Evolutionary conservation across 257 asterid species (phyloP).

Genomic region (Solanum pennellii): DNA sequence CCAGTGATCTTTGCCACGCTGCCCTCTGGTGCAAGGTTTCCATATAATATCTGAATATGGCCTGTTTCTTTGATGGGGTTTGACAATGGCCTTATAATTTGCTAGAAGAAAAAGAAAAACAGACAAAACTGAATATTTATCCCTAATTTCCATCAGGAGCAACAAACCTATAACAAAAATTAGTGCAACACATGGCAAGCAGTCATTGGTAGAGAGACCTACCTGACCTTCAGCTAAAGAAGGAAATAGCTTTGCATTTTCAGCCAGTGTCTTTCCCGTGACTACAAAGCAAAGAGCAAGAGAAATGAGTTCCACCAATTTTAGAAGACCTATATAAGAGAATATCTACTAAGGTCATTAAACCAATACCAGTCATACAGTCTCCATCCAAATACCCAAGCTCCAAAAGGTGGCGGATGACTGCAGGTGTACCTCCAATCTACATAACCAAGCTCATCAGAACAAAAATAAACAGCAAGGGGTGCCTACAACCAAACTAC

Average conservation of each 20-base stretch:
- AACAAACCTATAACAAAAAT: background rate
- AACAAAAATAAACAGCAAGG: background rate
- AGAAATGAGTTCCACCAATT: background rate
- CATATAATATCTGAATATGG: slow-evolving; percentile 86
- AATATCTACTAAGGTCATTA: background rate
- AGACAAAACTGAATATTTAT: background rate
- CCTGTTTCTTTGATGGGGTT: slow-evolving; percentile 92
- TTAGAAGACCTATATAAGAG: background rate
- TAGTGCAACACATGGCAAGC: background rate
- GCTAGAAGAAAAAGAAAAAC: slow-evolving; percentile 35
- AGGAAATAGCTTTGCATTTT: slow-evolving; percentile 81
- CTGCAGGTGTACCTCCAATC: slow-evolving; percentile 98
- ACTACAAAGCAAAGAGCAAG: slow-evolving; percentile 26
- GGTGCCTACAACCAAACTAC: background rate
- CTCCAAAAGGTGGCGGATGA: slow-evolving; percentile 69
- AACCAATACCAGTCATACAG: slow-evolving; percentile 62
- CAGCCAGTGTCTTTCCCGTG: slow-evolving; percentile 89
- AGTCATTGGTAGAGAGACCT: background rate
- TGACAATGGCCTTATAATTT: slow-evolving; percentile 74
- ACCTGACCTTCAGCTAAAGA: slow-evolving; percentile 83
- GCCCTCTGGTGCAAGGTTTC: slow-evolving; percentile 96
- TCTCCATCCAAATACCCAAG: slow-evolving; percentile 70
- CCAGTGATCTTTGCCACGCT: slow-evolving; percentile 98
- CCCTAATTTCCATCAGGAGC: background rate
- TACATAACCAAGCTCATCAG: slow-evolving; percentile 4